Percentiles rank a stretch among this genome's conserved stretches.
phyloP scores from a whole-genome alignment of 108 stramenopile species.

The Ochromonas danica region DNA sequence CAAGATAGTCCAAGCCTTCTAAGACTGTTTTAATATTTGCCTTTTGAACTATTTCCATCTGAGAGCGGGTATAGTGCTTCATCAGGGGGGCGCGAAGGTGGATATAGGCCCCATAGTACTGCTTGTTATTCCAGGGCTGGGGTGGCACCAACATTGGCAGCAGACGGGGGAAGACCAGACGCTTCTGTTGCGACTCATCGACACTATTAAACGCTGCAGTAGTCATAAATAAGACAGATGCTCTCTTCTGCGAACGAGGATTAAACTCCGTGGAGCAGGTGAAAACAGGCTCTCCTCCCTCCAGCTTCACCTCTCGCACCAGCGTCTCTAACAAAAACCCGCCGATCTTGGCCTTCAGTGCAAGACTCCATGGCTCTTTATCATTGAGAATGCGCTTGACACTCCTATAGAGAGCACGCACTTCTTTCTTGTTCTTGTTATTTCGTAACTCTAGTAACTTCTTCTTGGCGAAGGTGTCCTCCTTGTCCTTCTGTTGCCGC shows the following conservation, averaged over 20 bases:
- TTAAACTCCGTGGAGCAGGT: too few species aligned
- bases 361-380: background rate
- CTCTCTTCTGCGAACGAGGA: too few species aligned
- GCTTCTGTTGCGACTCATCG: slow-evolving; percentile 37
- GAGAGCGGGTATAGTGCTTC: slow-evolving; percentile 69
- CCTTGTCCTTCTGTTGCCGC: slow-evolving; percentile 52
- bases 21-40: slow-evolving; percentile 65
- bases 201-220: background rate
- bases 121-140: slow-evolving; percentile 70
- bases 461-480: slow-evolving; percentile 41
- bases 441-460: slow-evolving; percentile 2
- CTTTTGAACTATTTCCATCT: slow-evolving; percentile 64
- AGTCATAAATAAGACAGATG: too few species aligned
- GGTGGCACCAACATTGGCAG: slow-evolving; percentile 92
- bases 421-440: background rate
- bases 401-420: slow-evolving; percentile 24
- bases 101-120: slow-evolving; percentile 70
- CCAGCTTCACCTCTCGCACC: background rate
- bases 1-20: slow-evolving; percentile 79
- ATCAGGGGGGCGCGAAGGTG: slow-evolving; percentile 64
- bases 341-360: background rate
- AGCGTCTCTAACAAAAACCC: slow-evolving; percentile 40
- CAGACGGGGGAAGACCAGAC: slow-evolving; percentile 55
- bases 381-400: slow-evolving; percentile 16
- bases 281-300: background rate